phyloP scores from a whole-genome alignment of 2,329 filamentous ascomycete genomes.

The Fusarium xyrophilum region DNA sequence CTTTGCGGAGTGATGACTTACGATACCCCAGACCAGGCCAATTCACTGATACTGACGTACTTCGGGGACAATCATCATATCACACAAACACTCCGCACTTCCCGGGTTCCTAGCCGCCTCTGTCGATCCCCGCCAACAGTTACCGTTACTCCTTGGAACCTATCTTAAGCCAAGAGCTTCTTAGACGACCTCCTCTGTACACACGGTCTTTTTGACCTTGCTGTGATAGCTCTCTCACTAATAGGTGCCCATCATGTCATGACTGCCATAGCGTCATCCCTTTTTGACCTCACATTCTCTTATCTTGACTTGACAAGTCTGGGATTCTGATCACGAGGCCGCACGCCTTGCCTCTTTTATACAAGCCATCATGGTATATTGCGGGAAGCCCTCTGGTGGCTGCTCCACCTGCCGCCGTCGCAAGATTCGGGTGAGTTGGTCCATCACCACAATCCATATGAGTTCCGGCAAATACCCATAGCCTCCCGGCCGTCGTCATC shows the following conservation, averaged over 20 bases:
- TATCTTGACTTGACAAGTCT: background rate
- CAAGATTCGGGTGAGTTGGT: slow-evolving; percentile 60
- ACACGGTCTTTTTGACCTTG: slow-evolving; percentile 1
- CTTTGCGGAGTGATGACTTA: slow-evolving; percentile 4
- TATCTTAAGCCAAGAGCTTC: slow-evolving; percentile 3
- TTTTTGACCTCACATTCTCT: slow-evolving; percentile 1
- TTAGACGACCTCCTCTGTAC: background rate
- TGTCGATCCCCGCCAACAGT: background rate
- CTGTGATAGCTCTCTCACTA: background rate
- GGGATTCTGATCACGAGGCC: background rate
- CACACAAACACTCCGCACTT: background rate
- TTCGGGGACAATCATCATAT: background rate
- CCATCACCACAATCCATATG: background rate
- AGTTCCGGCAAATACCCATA: background rate
- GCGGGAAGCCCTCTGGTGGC: slow-evolving; percentile 63
- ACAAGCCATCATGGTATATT: slow-evolving; percentile 60
- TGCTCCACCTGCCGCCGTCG: slow-evolving; percentile 63
- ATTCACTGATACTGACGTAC: background rate
- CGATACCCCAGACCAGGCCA: background rate
- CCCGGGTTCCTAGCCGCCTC: background rate
- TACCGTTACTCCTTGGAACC: background rate
- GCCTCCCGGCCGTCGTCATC: background rate
- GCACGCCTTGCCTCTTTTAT: background rate
- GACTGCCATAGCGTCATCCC: slow-evolving; percentile 22
- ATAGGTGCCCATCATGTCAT: slow-evolving; percentile 32